Percentiles rank a stretch among this genome's conserved stretches.
These are phyloP conservation scores for Nicotiana rustica DNA, from an alignment of 305 asterid genomes.

Conservation along the genomic window DNA sequence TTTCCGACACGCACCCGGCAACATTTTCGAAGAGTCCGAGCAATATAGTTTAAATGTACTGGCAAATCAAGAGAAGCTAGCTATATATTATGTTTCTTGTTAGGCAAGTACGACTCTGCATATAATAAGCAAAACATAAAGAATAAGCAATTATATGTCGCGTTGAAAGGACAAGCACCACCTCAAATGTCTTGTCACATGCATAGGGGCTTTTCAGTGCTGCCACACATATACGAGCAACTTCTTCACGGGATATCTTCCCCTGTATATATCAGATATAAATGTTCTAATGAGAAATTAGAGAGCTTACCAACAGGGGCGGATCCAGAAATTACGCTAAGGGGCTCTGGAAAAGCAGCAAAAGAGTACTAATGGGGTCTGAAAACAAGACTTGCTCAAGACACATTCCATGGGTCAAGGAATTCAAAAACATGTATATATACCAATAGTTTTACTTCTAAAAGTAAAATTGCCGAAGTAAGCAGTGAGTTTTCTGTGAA, in stretches of 20 bases:
- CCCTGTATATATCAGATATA: constrained; percentile 56
- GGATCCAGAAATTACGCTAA: neutral
- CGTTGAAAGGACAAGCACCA: constrained; percentile 29
- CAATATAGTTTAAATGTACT: neutral
- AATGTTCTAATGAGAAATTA: neutral
- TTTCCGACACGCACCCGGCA: too few species aligned
- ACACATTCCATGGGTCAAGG: neutral
- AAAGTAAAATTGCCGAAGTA: neutral
- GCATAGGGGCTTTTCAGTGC: constrained; percentile 88
- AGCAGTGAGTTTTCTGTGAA: neutral
- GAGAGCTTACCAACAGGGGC: neutral
- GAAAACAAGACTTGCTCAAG: neutral
- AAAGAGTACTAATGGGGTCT: neutral
- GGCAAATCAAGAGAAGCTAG: neutral
- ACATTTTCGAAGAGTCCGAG: too few species aligned
- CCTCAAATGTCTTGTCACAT: constrained; percentile 93
- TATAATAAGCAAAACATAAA: neutral
- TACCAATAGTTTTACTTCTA: too few species aligned
- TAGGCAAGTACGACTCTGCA: neutral
- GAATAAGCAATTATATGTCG: neutral
- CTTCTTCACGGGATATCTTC: constrained; percentile 88
- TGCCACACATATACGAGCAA: constrained; percentile 87
- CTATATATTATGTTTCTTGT: neutral
- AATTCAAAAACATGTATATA: neutral
- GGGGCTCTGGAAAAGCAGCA: too few species aligned